Conservation (phyloP, 331 rosid species). For the Erythrophleum ivorense region DNA sequence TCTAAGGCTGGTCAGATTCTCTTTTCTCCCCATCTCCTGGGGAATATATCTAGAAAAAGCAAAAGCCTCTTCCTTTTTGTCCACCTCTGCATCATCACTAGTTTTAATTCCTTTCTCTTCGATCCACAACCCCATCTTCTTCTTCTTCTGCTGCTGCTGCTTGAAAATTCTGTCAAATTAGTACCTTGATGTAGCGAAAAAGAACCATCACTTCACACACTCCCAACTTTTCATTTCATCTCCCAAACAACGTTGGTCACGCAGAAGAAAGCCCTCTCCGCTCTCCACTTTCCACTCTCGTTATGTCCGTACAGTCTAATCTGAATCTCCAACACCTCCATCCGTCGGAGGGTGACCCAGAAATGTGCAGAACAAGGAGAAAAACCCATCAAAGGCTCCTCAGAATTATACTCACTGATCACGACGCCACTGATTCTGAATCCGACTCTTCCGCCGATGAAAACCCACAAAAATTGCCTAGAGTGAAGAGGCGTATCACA, state of each 20-base stretch:
- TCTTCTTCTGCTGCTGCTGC: too few species aligned
- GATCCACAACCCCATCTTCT: too few species aligned
- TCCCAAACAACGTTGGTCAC: conserved; percentile 12
- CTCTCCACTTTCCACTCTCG: not conserved
- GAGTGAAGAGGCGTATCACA: conserved; percentile 50
- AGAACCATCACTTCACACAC: not conserved
- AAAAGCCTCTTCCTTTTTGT: conserved; percentile 4
- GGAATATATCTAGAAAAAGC: conserved; percentile 46
- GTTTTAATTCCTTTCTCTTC: too few species aligned
- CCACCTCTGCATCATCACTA: not conserved
- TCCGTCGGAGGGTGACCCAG: conserved; percentile 26
- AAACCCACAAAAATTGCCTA: not conserved
- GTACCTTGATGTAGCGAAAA: conserved; percentile 27
- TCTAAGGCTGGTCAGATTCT: conserved; percentile 40
- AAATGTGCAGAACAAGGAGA: conserved; percentile 31
- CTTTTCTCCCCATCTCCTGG: not conserved
- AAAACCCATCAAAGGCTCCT: conserved; percentile 48
- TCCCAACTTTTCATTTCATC: not conserved
- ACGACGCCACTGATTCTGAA: conserved; percentile 82
- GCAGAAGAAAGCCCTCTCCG: not conserved
- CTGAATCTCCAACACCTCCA: conserved; percentile 41
- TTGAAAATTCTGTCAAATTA: not conserved
- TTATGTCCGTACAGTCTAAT: conserved; percentile 45
- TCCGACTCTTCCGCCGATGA: conserved; percentile 69
- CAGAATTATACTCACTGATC: conserved; percentile 71